phyloP scores from a whole-genome alignment of 1,284 basidiomycete genomes.

The Prillingera fragicola region DNA sequence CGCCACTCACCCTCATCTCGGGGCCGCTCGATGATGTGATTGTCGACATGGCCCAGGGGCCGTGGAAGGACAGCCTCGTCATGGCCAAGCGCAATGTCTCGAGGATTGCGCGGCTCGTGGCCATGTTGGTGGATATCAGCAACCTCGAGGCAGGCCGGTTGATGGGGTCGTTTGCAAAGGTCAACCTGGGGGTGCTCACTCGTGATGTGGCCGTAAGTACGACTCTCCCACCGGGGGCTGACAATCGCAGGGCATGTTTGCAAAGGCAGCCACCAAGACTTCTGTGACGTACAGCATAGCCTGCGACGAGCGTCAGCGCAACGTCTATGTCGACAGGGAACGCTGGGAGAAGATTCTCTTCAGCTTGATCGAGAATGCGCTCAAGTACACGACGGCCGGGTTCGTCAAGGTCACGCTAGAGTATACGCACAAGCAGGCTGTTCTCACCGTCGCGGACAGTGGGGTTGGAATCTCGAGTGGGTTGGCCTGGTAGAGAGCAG shows the following conservation, averaged over 20 bases:
- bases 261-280: conserved; percentile 31
- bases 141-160: conserved; percentile 43
- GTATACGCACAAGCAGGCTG: conserved; percentile 25
- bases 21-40: conserved; percentile 28
- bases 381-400: no score
- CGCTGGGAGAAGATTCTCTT: conserved; percentile 50
- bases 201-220: conserved; percentile 45
- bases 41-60: conserved; percentile 26
- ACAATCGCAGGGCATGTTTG: no score
- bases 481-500: no score
- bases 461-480: conserved; percentile 51
- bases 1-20: conserved; percentile 21
- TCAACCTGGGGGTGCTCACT: conserved; percentile 45
- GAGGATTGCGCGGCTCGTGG: conserved; percentile 43
- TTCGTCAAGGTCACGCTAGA: conserved; percentile 25
- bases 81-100: conserved; percentile 44
- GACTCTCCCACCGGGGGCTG: no score
- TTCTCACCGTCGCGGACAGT: conserved; percentile 44
- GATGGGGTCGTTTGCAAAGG: conserved; percentile 42
- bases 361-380: conserved; percentile 46
- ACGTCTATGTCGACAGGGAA: conserved; percentile 45
- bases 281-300: conserved; percentile 41
- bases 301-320: conserved; percentile 30
- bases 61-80: conserved; percentile 35
- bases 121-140: conserved; percentile 45